Base-by-base conservation (phyloP, 179 eudicot species). In the Camellia oleifera region DNA sequence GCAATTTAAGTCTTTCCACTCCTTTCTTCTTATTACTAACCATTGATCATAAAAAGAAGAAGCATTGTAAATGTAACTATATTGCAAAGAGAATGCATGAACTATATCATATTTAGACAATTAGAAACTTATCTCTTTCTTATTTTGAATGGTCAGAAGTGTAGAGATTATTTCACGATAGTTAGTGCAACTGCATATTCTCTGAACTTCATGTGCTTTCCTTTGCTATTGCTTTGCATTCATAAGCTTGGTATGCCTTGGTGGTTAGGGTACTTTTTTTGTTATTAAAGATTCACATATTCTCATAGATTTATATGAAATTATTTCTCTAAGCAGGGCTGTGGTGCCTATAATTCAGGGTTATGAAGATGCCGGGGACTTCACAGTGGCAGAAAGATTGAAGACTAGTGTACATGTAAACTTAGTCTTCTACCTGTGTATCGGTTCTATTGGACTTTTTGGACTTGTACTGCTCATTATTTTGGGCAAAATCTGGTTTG, bases 301-400 rank as follows among this genome's bases (percentile, higher is more conserved):
- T 76, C 91, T 89, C 85, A 88, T 82, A 77, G 71, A 48, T 83
- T 88, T 83, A 60, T 81, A 78, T 85, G 78, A 75, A 80, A 80
- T 78, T 85, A 83, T 90, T 88, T 83, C 82, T 85, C 91, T 89
- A 91, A 91, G 89, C 99, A 96, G 99, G 99, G 94, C 91, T 91
- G 98, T 94, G 93, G 98, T 89, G 86, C 99, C 98, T 89, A 88
- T 92, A 80, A 84, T 96, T 88, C 98, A 96, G 98, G 99, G 97
- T 90, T 96, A 87, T 86, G 98, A 96, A 91, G 99, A 96, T 87
- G 96, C 99, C 57, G 99, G 99, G 79, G 99, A 96, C 82, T 96
- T 94, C 85, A 92, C 97, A 23, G 82, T 96, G 79, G 73, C 86
- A 20, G 98, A 92, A 80, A 89, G 97, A 88, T 78, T 96, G 78